phyloP scores from a whole-genome alignment of 73 alveolate genomes.

The Stentor coeruleus region DNA sequence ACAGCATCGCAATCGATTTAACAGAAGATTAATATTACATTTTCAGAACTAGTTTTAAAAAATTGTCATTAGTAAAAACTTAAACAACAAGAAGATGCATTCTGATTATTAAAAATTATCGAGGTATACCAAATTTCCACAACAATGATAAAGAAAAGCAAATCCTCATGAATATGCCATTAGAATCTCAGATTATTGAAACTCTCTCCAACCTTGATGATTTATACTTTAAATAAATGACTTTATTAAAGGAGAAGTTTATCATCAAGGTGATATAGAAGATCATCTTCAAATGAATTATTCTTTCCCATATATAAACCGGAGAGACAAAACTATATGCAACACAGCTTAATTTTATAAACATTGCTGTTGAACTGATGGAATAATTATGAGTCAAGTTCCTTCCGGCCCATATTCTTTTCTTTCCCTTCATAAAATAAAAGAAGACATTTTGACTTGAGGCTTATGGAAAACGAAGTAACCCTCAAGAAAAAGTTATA shows the following conservation, averaged over 20 bases:
- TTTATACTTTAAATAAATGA: constrained; percentile 64
- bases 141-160: constrained; percentile 62
- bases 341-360: constrained; percentile 51
- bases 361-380: constrained; percentile 55
- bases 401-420: no score
- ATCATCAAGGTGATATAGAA: constrained; percentile 80
- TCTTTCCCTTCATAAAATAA: no score
- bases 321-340: constrained; percentile 63
- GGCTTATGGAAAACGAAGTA: constrained; percentile 49
- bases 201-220: constrained; percentile 48
- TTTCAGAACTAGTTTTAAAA: constrained; percentile 67
- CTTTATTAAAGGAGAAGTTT: constrained; percentile 71
- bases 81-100: constrained; percentile 50
- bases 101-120: constrained; percentile 39
- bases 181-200: constrained; percentile 52
- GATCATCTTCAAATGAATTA: constrained; percentile 51
- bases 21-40: constrained; percentile 63
- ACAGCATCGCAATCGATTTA: constrained; percentile 64
- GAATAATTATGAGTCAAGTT: constrained; percentile 31
- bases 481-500: constrained; percentile 1
- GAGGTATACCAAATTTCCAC: constrained; percentile 53
- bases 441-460: constrained; percentile 36
- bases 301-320: constrained; percentile 59
- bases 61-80: constrained; percentile 76
- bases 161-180: constrained; percentile 42